A percentile compares a stretch with the other conserved stretches of the same genome.
phyloP scores from a whole-genome alignment of 306 rosid genomes.

The Carpinus viminea region DNA sequence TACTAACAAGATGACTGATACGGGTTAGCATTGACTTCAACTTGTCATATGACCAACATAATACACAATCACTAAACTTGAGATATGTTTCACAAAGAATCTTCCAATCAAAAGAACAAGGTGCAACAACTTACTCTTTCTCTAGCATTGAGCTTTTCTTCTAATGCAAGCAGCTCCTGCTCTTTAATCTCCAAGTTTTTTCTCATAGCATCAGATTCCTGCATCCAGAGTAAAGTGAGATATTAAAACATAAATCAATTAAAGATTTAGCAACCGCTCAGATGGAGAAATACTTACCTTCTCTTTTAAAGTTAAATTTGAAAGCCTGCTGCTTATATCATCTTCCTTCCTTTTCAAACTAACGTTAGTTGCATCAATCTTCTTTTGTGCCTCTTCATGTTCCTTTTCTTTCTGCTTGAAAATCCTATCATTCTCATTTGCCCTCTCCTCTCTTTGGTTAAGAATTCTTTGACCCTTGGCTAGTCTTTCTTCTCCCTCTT shows the following conservation, averaged over 20 bases:
- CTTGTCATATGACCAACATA: neutral
- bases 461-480: conserved; percentile 77
- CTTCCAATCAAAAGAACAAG: conserved; percentile 10
- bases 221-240: conserved; percentile 31
- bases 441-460: conserved; percentile 93
- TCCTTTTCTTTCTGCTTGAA: conserved; percentile 84
- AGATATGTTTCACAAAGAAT: neutral
- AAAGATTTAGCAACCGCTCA: conserved; percentile 9
- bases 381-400: conserved; percentile 79
- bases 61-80: neutral
- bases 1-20: neutral
- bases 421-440: conserved; percentile 72
- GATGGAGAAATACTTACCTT: conserved; percentile 51
- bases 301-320: conserved; percentile 64
- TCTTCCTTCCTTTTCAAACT: conserved; percentile 76
- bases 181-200: conserved; percentile 64
- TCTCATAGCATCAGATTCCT: conserved; percentile 72
- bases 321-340: conserved; percentile 69
- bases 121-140: conserved; percentile 63
- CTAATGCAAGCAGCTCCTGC: conserved; percentile 68
- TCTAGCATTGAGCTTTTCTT: conserved; percentile 70
- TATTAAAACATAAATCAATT: conserved; percentile 22
- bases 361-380: conserved; percentile 62
- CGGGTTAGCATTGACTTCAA: neutral
- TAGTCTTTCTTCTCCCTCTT: conserved; percentile 93